Base-by-base conservation (phyloP, 768 basidiomycete species). In the Crucibulum laeve region DNA sequence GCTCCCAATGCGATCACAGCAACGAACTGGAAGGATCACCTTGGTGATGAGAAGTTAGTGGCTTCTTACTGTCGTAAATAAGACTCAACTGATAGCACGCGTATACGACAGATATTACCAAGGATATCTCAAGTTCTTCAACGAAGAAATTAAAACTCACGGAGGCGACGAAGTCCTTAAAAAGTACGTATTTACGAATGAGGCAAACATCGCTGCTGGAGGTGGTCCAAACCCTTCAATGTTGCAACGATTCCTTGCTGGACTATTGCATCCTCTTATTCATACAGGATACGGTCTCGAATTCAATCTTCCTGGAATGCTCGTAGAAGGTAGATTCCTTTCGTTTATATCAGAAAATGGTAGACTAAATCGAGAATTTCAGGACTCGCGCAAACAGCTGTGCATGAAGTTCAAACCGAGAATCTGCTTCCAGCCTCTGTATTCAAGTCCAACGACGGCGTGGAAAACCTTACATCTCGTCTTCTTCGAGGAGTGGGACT, bases 191-290 rank as follows among this genome's bases (percentile, higher is more conserved):
- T 78, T 83, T 53, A 74, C 78, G 3, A 33, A 52, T 1, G 56
- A 67, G 26, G 74, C 63, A 40, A 80, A 79, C 41, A 65, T 67
- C 35, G 56, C 58, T 17, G 51, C 14, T 45, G 37, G 51, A 46
- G 60, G 54, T 3, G 53, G 54, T 1, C 50, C 58, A 28, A 65
- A 72, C 11, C 74, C 76, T 1, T 48, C 53, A 36, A 63, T 65
- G 63, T 45, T 68, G 33, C 58, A 59, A 35, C 68, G 82, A 10
- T 70, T 79, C 53, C 18, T 79, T 7, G 71, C 63, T 0, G 75
- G 76, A 1, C 50, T 81, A 2, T n/a, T 84, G 3, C 83, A 84
- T 46, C 80, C 83, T 0, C 52, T 82, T 32, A 84, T 84, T 30
- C 79, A 84, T 43, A 53, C 60, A 2, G 80, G 77, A 18, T 78